Base-by-base conservation (phyloP, 1,139 yeast genomes). In the Geotrichum cucujoidarum region DNA sequence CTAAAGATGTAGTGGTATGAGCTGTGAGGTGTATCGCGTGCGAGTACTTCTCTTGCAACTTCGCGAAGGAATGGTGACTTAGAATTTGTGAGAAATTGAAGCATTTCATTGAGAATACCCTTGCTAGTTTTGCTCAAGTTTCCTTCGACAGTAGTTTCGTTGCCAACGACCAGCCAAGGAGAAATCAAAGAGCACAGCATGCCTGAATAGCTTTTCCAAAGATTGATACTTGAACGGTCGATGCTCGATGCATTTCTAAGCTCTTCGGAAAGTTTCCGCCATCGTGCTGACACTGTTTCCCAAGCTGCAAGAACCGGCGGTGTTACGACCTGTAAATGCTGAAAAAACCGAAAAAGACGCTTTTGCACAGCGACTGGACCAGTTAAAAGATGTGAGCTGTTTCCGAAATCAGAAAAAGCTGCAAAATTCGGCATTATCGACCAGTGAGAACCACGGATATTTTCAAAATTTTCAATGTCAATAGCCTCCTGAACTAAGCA, bases 361-460 rank as follows among this genome's bases (percentile, higher is more conserved):
- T 85, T 84, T 60, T 86, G 92, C 30, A 83, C 72, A 0, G 94
- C 89, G 16, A 84, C 85, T 27, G 82, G 76, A 16, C 95, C 92
- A 0, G 90, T 81, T 45, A 83, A 80, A 2, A 81, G 78, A 29
- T 75, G 70, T 31, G 70, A 76, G 53, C 83, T 89, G n/a, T 76
- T 66, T 8, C 80, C 67, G 6, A 86, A 73, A 3, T 72, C 77
- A 0, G 70, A 51, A 53, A 77, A 76, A 25, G 69, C 63, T 4
- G 60, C 58, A 36, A 60, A 61, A 49, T 66, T 69, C 51, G 69
- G 65, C 48, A 56, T 50, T 4, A 59, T 49, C 3, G 60, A 49
- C 60, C 70, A 71, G 16, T 42, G 51, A 51, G 51, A 60, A 41
- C 33, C 49, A 42, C 43, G 56, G 53, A 30, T 55, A 45, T 43